phyloP scores from a whole-genome alignment of 2,329 filamentous ascomycete genomes.

The Ciborinia camelliae region DNA sequence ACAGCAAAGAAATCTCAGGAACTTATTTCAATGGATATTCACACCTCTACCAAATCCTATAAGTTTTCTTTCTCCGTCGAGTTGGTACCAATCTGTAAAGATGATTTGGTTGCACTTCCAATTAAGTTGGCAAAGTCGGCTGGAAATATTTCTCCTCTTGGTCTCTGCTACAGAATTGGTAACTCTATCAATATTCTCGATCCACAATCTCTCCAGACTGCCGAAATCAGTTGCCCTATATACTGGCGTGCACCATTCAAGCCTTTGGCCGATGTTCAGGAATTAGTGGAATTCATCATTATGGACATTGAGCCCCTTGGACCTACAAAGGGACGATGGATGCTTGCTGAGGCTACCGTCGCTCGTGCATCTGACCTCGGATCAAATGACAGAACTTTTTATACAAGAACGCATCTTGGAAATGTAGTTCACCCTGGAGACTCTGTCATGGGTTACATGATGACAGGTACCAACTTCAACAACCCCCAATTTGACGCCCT shows the following conservation, averaged over 20 bases:
- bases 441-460: constrained; percentile 89
- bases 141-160: constrained; percentile 84
- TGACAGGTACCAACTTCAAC: constrained; percentile 90
- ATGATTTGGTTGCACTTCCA: constrained; percentile 91
- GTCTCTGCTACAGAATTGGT: constrained; percentile 82
- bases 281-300: constrained; percentile 87
- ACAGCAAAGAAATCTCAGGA: constrained; percentile 83
- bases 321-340: constrained; percentile 73
- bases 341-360: constrained; percentile 83
- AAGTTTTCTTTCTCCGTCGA: constrained; percentile 92
- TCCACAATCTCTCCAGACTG: constrained; percentile 83
- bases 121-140: constrained; percentile 81
- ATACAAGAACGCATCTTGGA: constrained; percentile 85
- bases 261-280: constrained; percentile 76
- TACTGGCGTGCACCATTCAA: constrained; percentile 92
- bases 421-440: constrained; percentile 83
- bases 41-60: constrained; percentile 87
- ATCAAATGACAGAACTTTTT: constrained; percentile 81
- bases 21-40: constrained; percentile 87
- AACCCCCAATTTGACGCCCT: constrained; percentile 79
- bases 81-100: constrained; percentile 92
- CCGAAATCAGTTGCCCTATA: constrained; percentile 74
- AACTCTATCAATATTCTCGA: constrained; percentile 89
- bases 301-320: constrained; percentile 88
- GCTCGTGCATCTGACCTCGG: constrained; percentile 84